Conservation (phyloP, 2,329 filamentous ascomycete species). For the Penicillium janthinellum region DNA sequence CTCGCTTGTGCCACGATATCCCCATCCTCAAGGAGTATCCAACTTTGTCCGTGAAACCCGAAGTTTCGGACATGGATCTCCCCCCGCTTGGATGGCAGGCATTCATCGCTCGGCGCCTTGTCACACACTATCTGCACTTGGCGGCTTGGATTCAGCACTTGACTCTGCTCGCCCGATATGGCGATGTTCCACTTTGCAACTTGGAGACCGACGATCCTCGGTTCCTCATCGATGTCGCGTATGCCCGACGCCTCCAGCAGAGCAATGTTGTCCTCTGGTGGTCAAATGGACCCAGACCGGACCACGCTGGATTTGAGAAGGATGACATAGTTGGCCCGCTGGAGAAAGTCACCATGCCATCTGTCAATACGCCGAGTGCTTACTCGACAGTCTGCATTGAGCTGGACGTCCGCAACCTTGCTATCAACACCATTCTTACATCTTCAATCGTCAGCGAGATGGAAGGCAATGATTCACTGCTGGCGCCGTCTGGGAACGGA, state of each 20-base stretch:
- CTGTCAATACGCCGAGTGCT: slow-evolving; percentile 87
- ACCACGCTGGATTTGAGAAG: slow-evolving; percentile 93
- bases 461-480: slow-evolving; percentile 83
- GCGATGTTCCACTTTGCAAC: slow-evolving; percentile 93
- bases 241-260: slow-evolving; percentile 83
- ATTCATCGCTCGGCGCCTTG: slow-evolving; percentile 80
- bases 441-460: slow-evolving; percentile 96
- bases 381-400: slow-evolving; percentile 97
- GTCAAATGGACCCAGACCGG: slow-evolving; percentile 82
- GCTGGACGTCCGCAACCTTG: slow-evolving; percentile 86
- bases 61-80: slow-evolving; percentile 80
- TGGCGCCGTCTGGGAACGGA: slow-evolving; percentile 74
- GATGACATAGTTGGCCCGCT: slow-evolving; percentile 83
- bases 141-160: slow-evolving; percentile 90
- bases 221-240: slow-evolving; percentile 94
- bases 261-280: slow-evolving; percentile 97
- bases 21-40: slow-evolving; percentile 83
- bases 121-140: slow-evolving; percentile 89
- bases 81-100: slow-evolving; percentile 93
- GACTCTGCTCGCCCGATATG: slow-evolving; percentile 83
- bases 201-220: slow-evolving; percentile 90
- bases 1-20: slow-evolving; percentile 79
- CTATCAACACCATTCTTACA: slow-evolving; percentile 96
- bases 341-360: slow-evolving; percentile 87
- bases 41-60: slow-evolving; percentile 75